A percentile compares a stretch with the other conserved stretches of the same genome.
phyloP scores from a whole-genome alignment of 2,329 filamentous ascomycete genomes.

The Teratosphaeria destructans region DNA sequence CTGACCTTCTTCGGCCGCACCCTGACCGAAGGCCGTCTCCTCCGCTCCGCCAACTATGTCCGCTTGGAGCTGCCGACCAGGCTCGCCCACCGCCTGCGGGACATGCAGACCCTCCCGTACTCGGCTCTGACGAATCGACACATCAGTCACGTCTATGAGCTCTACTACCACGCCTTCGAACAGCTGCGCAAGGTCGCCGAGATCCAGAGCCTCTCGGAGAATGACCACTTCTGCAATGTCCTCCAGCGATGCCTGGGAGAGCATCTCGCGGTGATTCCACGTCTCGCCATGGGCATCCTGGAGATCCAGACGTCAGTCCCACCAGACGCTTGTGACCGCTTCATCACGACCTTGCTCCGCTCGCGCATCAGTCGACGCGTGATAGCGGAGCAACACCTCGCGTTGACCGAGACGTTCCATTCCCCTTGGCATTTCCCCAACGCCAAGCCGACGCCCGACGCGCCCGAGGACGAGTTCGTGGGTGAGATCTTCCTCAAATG shows the following conservation, averaged over 20 bases:
- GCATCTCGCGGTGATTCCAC: conserved; percentile 87
- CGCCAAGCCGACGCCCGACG: conserved; percentile 46
- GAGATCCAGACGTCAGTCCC: conserved; percentile 79
- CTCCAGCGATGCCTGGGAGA: conserved; percentile 72
- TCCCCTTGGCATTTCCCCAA: conserved; percentile 81
- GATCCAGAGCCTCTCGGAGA: conserved; percentile 77
- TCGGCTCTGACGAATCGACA: conserved; percentile 93
- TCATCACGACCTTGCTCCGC: conserved; percentile 88
- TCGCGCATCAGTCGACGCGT: conserved; percentile 90
- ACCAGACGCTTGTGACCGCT: conserved; percentile 71
- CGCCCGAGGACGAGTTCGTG: conserved; percentile 69
- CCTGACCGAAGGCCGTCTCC: conserved; percentile 75
- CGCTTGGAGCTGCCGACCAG: conserved; percentile 84
- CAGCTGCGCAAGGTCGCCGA: conserved; percentile 74
- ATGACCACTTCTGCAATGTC: conserved; percentile 73
- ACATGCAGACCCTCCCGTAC: conserved; percentile 94
- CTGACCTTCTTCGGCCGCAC: conserved; percentile 95
- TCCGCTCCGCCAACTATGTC: conserved; percentile 96
- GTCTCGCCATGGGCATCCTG: conserved; percentile 85
- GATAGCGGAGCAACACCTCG: conserved; percentile 94
- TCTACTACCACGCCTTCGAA: conserved; percentile 97
- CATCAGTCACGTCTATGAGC: conserved; percentile 87
- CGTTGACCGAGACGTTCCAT: conserved; percentile 87
- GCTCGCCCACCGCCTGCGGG: conserved; percentile 84
- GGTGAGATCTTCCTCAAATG: conserved; percentile 93